Conservation (phyloP, 2,329 filamentous ascomycete genomes). For the Cladosporium sp. region DNA sequence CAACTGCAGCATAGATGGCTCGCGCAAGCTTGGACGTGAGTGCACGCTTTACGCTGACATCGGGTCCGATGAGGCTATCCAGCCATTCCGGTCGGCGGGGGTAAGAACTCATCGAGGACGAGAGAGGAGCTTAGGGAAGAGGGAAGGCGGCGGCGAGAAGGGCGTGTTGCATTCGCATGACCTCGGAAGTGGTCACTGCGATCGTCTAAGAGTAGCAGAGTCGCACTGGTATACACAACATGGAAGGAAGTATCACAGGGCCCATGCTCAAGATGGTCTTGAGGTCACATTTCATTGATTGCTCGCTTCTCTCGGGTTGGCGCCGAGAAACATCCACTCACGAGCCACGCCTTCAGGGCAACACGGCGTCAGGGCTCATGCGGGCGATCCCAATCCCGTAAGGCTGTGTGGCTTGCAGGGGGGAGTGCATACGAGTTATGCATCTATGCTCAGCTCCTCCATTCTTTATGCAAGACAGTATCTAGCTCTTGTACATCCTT, state of each 20-base stretch:
- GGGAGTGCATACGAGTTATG: not conserved
- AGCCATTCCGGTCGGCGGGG: slow-evolving; percentile 16
- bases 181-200: slow-evolving; percentile 1
- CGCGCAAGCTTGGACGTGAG: slow-evolving; percentile 14
- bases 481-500: not conserved
- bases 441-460: not conserved
- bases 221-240: not conserved
- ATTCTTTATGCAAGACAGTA: not conserved
- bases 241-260: slow-evolving; percentile 1
- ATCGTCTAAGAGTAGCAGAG: not conserved
- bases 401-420: slow-evolving; percentile 5
- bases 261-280: slow-evolving; percentile 5
- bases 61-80: slow-evolving; percentile 5
- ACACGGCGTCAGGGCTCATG: not conserved
- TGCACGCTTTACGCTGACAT: slow-evolving; percentile 16
- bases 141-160: not conserved
- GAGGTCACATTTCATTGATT: slow-evolving; percentile 14
- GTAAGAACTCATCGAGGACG: slow-evolving; percentile 5
- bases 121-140: not conserved
- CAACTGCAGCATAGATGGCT: slow-evolving; percentile 11
- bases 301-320: slow-evolving; percentile 10
- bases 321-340: slow-evolving; percentile 17
- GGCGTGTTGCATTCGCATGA: not conserved
- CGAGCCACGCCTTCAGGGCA: not conserved
- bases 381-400: not conserved